Base-by-base conservation (phyloP, 2,329 filamentous ascomycete genomes). In the Cylindrodendrum hubeiense region DNA sequence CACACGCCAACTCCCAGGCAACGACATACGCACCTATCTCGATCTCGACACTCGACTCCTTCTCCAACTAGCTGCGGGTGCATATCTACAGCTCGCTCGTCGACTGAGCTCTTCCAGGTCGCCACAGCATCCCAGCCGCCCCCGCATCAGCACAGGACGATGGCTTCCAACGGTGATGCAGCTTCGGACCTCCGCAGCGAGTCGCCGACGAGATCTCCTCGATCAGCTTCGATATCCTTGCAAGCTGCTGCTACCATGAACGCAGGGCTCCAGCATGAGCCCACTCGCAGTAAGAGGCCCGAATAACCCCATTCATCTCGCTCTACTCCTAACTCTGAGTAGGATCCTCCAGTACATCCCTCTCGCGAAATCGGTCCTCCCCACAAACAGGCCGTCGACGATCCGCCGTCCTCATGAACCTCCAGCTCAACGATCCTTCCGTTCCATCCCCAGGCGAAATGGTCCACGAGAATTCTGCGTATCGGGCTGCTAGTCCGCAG, bases 181-280 rank as follows among this genome's bases (percentile, higher is more conserved):
- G 52, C 69, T 44, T 43, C 71, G 28, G 52, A 62, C 33, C 69
- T 74, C 63, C 77, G 75, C 72, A 67, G 73, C 70, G 83, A 86
- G 65, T 88, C 87, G 24, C 86, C 89, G 26, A 87, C 88, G 33
- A 84, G 87, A 51, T 89, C 90, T 47, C 87, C 89, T 39, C 85
- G 91, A 71, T 89, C 89, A 53, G 87, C 91, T 34, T 89, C 91
- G 43, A 86, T 88, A 67, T 94, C 92, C 15, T 85, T 96, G 10
- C 92, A 92, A 76, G 92, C 92, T 55, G 89, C 93, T 13, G 92
- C 92, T 8, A 90, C 91, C 46, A 87, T 95, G 79, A 95, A 95
- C 77, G 91, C 92, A 28, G 89, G 93, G 55, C 87, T 94, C 28
- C 89, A 92, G 70, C 88, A 87, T 68, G 88, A 92, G 74, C 83